Evolutionary conservation across 2,329 filamentous ascomycete species (phyloP).

Genomic region (Paraphaeosphaeria sporulosa): DNA sequence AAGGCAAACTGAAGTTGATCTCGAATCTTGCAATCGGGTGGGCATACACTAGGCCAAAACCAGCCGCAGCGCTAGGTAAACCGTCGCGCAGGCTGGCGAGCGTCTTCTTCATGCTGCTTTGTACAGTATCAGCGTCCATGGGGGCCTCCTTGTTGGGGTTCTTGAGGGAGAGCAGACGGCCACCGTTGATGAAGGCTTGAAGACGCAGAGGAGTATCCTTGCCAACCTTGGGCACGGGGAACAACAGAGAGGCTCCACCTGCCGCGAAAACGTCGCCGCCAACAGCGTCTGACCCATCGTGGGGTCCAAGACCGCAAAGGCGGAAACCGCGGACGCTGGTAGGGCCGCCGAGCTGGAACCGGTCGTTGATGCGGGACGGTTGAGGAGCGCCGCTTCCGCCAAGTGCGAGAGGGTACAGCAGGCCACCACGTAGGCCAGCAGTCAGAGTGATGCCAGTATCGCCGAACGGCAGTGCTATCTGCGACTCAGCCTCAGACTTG

Average conservation of each 20-base stretch:
- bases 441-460: constrained; percentile 83
- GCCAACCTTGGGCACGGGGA: constrained; percentile 83
- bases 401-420: constrained; percentile 82
- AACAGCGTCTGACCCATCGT: constrained; percentile 83
- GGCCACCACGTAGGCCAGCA: constrained; percentile 78
- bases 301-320: constrained; percentile 85
- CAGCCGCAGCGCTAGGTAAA: constrained; percentile 83
- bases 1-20: constrained; percentile 89
- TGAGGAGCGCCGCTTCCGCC: constrained; percentile 63
- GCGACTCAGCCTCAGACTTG: constrained; percentile 87
- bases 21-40: constrained; percentile 94
- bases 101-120: constrained; percentile 66
- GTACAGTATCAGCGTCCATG: constrained; percentile 61
- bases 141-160: constrained; percentile 53
- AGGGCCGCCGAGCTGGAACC: constrained; percentile 92
- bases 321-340: constrained; percentile 95
- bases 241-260: constrained; percentile 82
- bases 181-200: constrained; percentile 91
- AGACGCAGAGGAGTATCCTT: constrained; percentile 84
- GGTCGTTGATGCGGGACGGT: constrained; percentile 86
- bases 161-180: constrained; percentile 79
- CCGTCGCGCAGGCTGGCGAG: constrained; percentile 75
- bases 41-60: constrained; percentile 90
- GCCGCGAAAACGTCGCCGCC: constrained; percentile 94
- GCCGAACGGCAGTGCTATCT: constrained; percentile 76